Evolutionary conservation across 495 filamentous ascomycete species (phyloP), one percentile per base, ranked within the genome.

Genomic region (Neurospora cerealis): DNA sequence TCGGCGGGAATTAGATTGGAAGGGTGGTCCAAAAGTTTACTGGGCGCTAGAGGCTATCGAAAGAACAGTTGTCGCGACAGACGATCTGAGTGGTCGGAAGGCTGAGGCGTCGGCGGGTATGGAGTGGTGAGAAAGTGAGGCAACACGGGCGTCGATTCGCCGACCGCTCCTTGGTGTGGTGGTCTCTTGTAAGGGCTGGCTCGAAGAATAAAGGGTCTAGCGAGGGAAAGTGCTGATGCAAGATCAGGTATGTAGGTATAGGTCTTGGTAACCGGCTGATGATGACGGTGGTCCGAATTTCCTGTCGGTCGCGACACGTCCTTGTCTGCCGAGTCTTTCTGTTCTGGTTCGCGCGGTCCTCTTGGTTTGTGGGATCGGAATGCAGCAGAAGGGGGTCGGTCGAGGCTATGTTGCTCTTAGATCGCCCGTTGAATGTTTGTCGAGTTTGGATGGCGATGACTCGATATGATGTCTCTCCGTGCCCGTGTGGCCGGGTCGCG

Each of bases 41-140:
- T 66, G 40, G 75, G 79, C 77, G 80, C 79, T 78, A 75, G 75
- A 79, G 40, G 70, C 69, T 24, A 69, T 74, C 60, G 74, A 48
- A 70, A 60, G 60, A 44, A 69, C 73, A 77, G 69, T 66, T 72
- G 69, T 66, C 73, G 78, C 78, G 75, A 78, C 77, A 73, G 74
- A 71, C 69, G 75, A 79, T 75, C 62, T 80, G 75, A 80, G 77
- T 81, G 78, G 81, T 76, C 38, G 77, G 72, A 69, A 73, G 74
- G 41, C 46, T 40, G 34, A 72, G 73, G 74, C 73, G 79, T 79
- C 74, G 79, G 78, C 78, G 75, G 76, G 80, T 78, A 75, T 73
- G 75, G 75, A 75, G 74, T 72, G 74, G 62, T 73, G 70, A 72
- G 71, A 71, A 46, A 74, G 73, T 71, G 72, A 69, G 72, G 70